Conservation (phyloP, 768 basidiomycete species). For the Phylloporus arenicola region DNA sequence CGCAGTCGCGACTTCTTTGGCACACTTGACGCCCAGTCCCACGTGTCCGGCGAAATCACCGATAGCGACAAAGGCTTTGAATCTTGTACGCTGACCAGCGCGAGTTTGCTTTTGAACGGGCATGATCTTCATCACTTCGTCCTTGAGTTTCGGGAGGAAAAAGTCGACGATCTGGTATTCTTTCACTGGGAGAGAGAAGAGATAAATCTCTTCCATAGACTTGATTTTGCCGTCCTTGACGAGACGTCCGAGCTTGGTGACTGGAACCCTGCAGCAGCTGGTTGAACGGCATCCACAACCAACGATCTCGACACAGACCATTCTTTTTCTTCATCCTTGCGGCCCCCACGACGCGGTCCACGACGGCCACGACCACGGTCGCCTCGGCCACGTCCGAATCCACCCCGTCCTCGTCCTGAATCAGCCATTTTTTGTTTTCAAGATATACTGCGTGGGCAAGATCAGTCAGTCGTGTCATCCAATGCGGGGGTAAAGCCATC, state of each 20-base stretch:
- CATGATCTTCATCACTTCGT: conserved; percentile 99
- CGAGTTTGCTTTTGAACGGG: conserved; percentile 99
- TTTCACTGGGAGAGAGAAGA: conserved; percentile 99
- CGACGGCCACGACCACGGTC: conserved; percentile 60
- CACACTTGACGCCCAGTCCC: conserved; percentile 98
- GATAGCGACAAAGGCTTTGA: conserved; percentile 99
- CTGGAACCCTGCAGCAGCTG: conserved; percentile 66
- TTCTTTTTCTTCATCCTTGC: conserved; percentile 99
- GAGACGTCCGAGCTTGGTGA: conserved; percentile 98
- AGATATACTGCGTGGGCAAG: conserved; percentile 21
- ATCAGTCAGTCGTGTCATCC: conserved; percentile 41
- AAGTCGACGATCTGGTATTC: conserved; percentile 99
- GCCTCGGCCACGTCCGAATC: conserved; percentile 81
- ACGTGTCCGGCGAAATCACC: conserved; percentile 99
- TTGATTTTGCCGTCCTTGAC: conserved; percentile 99
- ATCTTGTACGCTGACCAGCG: conserved; percentile 98
- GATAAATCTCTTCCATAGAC: conserved; percentile 99
- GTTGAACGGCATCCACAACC: conserved; percentile 4
- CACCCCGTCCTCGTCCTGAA: conserved; percentile 89
- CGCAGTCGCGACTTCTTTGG: conserved; percentile 99
- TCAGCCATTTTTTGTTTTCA: conserved; percentile 62
- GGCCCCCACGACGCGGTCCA: conserved; percentile 89
- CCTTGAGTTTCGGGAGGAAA: conserved; percentile 99
- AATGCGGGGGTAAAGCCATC: conserved; percentile 37
- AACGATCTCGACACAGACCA: conserved; percentile 56